Conservation (phyloP, 805 yeast genomes). For the Candida xyloterini region DNA sequence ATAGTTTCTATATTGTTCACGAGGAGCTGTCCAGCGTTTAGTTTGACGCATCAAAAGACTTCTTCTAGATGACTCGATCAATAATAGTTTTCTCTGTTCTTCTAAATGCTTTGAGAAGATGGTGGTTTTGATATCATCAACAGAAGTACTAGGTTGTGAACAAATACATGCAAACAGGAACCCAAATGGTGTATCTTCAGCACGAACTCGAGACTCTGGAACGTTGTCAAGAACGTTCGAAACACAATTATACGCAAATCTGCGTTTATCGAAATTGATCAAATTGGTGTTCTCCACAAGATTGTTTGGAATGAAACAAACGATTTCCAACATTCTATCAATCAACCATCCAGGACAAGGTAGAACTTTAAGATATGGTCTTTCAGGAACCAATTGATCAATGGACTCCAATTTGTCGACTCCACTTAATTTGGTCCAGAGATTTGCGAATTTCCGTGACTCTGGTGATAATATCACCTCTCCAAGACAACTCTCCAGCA, state of each 20-base stretch:
- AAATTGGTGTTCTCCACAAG: slow-evolving; percentile 58
- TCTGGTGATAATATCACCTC: slow-evolving; percentile 80
- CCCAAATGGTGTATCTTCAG: slow-evolving; percentile 44
- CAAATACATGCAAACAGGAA: slow-evolving; percentile 48
- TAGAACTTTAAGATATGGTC: slow-evolving; percentile 43
- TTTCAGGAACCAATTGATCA: slow-evolving; percentile 32
- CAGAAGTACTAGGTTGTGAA: slow-evolving; percentile 37
- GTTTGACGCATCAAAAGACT: slow-evolving; percentile 1
- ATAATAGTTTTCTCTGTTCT: slow-evolving; percentile 49
- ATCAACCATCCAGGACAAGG: slow-evolving; percentile 93
- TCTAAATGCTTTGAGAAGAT: slow-evolving; percentile 46
- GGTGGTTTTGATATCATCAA: slow-evolving; percentile 35
- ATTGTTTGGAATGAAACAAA: slow-evolving; percentile 77
- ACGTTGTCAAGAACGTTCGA: slow-evolving; percentile 49
- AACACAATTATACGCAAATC: slow-evolving; percentile 62
- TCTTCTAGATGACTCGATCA: slow-evolving; percentile 43
- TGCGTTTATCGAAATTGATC: slow-evolving; percentile 82
- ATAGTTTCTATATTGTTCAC: not conserved
- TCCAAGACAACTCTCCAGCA: slow-evolving; percentile 74
- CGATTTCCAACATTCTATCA: slow-evolving; percentile 73
- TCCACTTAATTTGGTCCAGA: slow-evolving; percentile 65
- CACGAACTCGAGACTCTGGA: slow-evolving; percentile 25
- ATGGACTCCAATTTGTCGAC: slow-evolving; percentile 8
- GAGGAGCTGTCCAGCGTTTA: slow-evolving; percentile 3
- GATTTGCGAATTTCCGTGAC: slow-evolving; percentile 60